Evolutionary conservation across 371 early-diverging fungal genomes (phyloP).

Genomic region (Funneliformis caledonium): DNA sequence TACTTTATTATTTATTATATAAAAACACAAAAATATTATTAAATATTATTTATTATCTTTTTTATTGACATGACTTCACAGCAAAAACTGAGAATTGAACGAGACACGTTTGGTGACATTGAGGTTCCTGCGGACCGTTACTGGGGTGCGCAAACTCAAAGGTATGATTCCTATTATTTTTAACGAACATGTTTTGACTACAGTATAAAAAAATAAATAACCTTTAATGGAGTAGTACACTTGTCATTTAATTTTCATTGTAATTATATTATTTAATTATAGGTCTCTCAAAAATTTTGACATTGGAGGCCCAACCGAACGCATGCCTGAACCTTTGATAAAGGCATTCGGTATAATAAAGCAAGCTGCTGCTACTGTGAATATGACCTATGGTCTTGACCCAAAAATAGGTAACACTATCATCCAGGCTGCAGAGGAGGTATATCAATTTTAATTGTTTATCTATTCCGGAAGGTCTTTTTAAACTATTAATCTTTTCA

Average conservation of each 20-base stretch:
- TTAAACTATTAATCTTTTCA: background rate
- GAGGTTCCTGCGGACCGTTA: slow-evolving; percentile 92
- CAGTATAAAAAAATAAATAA: background rate
- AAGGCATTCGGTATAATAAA: slow-evolving; percentile 93
- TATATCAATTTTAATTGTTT: slow-evolving; percentile 39
- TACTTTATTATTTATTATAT: background rate
- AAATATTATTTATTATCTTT: background rate
- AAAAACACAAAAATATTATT: background rate
- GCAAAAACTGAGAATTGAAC: slow-evolving; percentile 79
- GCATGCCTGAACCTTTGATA: slow-evolving; percentile 93
- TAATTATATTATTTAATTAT: slow-evolving; percentile 30
- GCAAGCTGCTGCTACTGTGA: slow-evolving; percentile 91
- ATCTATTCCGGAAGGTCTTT: background rate
- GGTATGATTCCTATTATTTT: slow-evolving; percentile 54
- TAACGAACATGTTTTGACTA: background rate
- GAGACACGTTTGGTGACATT: slow-evolving; percentile 93
- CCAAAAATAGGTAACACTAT: slow-evolving; percentile 82
- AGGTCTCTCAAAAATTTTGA: slow-evolving; percentile 93
- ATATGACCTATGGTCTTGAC: slow-evolving; percentile 85
- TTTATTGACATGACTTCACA: slow-evolving; percentile 39
- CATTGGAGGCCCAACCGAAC: slow-evolving; percentile 89
- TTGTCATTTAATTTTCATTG: background rate
- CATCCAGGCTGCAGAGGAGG: slow-evolving; percentile 83
- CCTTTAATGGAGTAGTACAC: background rate
- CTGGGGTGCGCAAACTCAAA: slow-evolving; percentile 97